These are phyloP conservation scores for Spathaspora arborariae DNA, from an alignment of 805 yeast genomes.

Conservation along the genomic window DNA sequence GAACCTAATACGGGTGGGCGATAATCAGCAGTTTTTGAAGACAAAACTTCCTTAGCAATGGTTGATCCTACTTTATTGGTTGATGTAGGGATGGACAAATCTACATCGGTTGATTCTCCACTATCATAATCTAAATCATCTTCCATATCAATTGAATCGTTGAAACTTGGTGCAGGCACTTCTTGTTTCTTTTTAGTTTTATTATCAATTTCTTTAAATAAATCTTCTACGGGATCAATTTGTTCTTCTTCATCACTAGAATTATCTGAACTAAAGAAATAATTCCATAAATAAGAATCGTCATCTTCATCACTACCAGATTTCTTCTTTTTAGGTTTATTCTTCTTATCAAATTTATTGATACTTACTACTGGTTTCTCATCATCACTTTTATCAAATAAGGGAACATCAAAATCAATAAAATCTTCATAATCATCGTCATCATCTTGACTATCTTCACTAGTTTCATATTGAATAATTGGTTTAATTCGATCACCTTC, in stretches of 20 bases:
- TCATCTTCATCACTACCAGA: constrained; percentile 47
- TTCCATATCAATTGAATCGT: constrained; percentile 1
- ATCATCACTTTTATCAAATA: constrained; percentile 17
- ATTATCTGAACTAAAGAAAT: constrained; percentile 53
- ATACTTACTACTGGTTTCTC: neutral
- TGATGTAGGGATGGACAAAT: constrained; percentile 73
- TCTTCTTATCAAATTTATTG: constrained; percentile 7
- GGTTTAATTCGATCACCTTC: constrained; percentile 19
- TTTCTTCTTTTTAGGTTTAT: constrained; percentile 7
- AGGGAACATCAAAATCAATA: constrained; percentile 31
- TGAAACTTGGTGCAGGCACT: neutral
- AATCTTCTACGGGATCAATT: constrained; percentile 18
- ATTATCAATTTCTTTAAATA: constrained; percentile 22
- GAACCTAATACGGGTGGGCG: constrained; percentile 92
- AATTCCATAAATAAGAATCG: constrained; percentile 71
- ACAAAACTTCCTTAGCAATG: constrained; percentile 89
- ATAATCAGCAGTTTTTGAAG: constrained; percentile 78
- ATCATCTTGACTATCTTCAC: constrained; percentile 30
- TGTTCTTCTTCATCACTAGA: constrained; percentile 12
- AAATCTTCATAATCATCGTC: constrained; percentile 42
- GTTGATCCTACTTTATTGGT: constrained; percentile 63
- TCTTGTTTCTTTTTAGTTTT: constrained; percentile 1
- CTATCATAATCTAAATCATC: constrained; percentile 44
- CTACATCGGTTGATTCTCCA: constrained; percentile 95
- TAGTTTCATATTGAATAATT: constrained; percentile 39